Base-by-base conservation (phyloP, 2,329 filamentous ascomycete species). In the Microdochium trichocladiopsis region DNA sequence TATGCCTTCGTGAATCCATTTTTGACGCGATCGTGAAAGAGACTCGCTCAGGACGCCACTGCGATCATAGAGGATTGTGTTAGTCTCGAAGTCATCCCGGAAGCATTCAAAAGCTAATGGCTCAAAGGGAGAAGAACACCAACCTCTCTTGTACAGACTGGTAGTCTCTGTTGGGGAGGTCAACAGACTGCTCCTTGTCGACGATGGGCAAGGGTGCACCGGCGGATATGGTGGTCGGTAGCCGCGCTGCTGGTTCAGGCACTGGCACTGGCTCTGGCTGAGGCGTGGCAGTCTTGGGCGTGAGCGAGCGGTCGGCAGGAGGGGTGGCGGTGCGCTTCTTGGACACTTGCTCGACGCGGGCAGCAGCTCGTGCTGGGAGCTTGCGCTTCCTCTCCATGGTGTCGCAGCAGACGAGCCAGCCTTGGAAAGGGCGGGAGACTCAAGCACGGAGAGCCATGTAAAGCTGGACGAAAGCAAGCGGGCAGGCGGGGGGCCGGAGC, bases 1-100 rank as follows among this genome's bases (percentile, higher is more conserved):
- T 48, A 90, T 77, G 25, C 86, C 85, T 58, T 87, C 83, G 62
- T 74, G 79, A 23, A 87, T 78, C 87, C 87, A 91, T 77, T 79
- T 82, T 53, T 84, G 77, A 54, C 87, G 84, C 61, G 89, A 94
- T 62, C 87, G 79, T 49, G 80, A 72, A 24, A 94, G 76, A 2
- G 88, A 90, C 59, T 91, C 86, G 60, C 80, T 77, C 53, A 93
- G 74, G 21, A 93, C 87, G 58, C 86, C 87, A 68, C 89, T 90
- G 60, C 50, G 54, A 53, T 16, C 41, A 45, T 50, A 56, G 53
- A 12, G 14, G 49, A 57, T 50, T 16, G 55, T 51, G 55, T 66
- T 51, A 65, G 60, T 52, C 54, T 21, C 18, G 14, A 50, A 23
- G 28, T 24, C 18, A 48, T 21, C 14, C 22, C 37, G 23, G 31